Conservation (phyloP, 1,284 basidiomycete species). For the Melanopsichium pennsylvanicum region DNA sequence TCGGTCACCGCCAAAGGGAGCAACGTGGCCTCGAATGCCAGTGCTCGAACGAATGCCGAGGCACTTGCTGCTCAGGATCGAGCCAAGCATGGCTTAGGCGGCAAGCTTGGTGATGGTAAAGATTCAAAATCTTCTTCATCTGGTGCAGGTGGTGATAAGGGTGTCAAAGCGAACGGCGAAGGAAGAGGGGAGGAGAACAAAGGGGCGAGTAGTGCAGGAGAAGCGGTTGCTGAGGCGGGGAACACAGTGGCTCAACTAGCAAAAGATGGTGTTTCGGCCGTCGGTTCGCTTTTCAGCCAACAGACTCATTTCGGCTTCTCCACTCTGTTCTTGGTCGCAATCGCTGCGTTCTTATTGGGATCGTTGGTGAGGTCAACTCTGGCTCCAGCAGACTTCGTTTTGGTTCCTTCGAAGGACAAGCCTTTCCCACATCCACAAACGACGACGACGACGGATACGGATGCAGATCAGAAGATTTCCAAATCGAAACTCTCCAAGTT, state of each 20-base stretch:
- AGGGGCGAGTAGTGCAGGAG: conserved; percentile 3
- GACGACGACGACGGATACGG: no score
- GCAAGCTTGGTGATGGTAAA: conserved; percentile 9
- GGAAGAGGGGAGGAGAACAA: background rate
- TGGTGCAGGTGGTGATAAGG: background rate
- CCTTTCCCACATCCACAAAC: background rate
- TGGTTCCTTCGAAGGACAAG: conserved; percentile 31
- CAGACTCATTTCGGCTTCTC: conserved; percentile 37
- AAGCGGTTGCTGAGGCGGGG: conserved; percentile 19
- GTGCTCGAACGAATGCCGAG: conserved; percentile 37
- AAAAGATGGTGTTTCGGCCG: conserved; percentile 3
- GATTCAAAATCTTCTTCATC: background rate
- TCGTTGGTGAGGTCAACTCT: conserved; percentile 85
- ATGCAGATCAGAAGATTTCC: no score
- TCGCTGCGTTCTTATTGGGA: conserved; percentile 90
- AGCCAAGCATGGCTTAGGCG: conserved; percentile 25
- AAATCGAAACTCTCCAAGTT: background rate
- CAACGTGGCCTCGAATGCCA: conserved; percentile 31
- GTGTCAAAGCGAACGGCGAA: background rate
- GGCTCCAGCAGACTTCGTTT: conserved; percentile 87
- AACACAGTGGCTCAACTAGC: conserved; percentile 22
- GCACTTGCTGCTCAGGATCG: conserved; percentile 30
- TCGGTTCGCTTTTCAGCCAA: conserved; percentile 11
- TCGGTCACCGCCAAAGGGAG: conserved; percentile 48
- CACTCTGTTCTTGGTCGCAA: conserved; percentile 73